A percentile compares a stretch with the other conserved stretches of the same genome.
Conservation (phyloP, 805 yeast species). For the Teunomyces funiuensis region DNA sequence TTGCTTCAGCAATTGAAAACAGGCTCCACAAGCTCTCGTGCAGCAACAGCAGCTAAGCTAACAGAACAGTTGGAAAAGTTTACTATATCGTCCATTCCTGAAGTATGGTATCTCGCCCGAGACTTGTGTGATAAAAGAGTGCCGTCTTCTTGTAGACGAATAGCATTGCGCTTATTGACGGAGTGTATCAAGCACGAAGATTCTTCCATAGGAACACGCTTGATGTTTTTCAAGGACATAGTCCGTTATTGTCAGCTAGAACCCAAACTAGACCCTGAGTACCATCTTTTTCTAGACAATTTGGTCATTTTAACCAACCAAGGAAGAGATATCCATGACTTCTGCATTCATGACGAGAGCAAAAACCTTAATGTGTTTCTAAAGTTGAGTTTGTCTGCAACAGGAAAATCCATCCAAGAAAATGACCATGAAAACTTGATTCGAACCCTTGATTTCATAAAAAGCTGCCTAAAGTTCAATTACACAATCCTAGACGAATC, state of each 20-base stretch:
- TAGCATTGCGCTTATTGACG: constrained; percentile 52
- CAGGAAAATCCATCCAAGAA: constrained; percentile 9
- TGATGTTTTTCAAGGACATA: constrained; percentile 63
- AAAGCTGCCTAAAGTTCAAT: constrained; percentile 49
- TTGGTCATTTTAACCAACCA: constrained; percentile 48
- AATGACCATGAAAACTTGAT: constrained; percentile 14
- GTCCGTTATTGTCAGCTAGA: constrained; percentile 40
- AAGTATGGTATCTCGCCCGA: constrained; percentile 71
- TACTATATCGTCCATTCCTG: constrained; percentile 61
- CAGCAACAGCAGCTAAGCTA: constrained; percentile 52
- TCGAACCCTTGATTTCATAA: constrained; percentile 32
- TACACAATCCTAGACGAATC: constrained; percentile 43
- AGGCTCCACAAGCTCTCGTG: constrained; percentile 38
- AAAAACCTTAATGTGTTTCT: constrained; percentile 20
- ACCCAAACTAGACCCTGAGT: constrained; percentile 46
- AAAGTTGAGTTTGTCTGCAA: constrained; percentile 5
- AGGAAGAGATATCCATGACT: constrained; percentile 54
- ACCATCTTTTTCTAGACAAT: constrained; percentile 49
- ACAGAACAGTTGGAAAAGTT: constrained; percentile 50
- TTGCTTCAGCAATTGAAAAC: constrained; percentile 38
- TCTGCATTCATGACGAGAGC: constrained; percentile 43
- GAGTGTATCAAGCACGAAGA: constrained; percentile 59
- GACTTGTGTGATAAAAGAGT: constrained; percentile 48
- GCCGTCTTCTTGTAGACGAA: constrained; percentile 32
- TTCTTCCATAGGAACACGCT: constrained; percentile 46